These are phyloP conservation scores for Exophiala mesophila DNA, from an alignment of 2,329 filamentous ascomycete genomes.

Conservation along the genomic window DNA sequence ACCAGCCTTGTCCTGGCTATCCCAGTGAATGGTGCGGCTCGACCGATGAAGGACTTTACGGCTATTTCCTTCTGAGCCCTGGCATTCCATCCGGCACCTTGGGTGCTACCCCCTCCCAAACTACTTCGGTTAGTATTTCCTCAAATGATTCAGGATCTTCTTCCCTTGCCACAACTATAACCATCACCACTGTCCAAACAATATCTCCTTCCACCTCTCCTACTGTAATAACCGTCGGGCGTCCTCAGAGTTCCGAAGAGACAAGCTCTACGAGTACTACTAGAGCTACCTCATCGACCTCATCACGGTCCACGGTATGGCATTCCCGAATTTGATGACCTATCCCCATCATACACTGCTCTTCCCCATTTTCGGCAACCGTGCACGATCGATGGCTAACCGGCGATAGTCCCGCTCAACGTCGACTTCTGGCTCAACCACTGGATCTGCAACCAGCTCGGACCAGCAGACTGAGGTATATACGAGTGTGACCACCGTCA, in stretches of 20 bases:
- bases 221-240: conserved; percentile 20
- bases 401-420: background rate
- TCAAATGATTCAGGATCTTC: conserved; percentile 13
- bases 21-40: conserved; percentile 43
- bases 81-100: conserved; percentile 21
- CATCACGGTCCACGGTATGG: conserved; percentile 22
- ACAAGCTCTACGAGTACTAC: conserved; percentile 18
- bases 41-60: conserved; percentile 36
- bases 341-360: no score
- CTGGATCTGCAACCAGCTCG: conserved; percentile 24
- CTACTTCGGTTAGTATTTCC: conserved; percentile 29
- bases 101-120: conserved; percentile 23
- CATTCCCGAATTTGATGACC: no score
- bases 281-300: conserved; percentile 14
- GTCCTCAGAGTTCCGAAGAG: conserved; percentile 23
- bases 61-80: conserved; percentile 37
- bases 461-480: conserved; percentile 17
- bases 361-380: no score
- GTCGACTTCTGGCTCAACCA: conserved; percentile 6
- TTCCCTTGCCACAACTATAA: background rate
- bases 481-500: conserved; percentile 30
- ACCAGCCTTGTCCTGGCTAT: conserved; percentile 43
- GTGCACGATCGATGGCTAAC: background rate
- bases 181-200: background rate
- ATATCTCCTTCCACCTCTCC: conserved; percentile 12